Base-by-base conservation (phyloP, 1,284 basidiomycete species). In the Cryptococcus sp. region DNA sequence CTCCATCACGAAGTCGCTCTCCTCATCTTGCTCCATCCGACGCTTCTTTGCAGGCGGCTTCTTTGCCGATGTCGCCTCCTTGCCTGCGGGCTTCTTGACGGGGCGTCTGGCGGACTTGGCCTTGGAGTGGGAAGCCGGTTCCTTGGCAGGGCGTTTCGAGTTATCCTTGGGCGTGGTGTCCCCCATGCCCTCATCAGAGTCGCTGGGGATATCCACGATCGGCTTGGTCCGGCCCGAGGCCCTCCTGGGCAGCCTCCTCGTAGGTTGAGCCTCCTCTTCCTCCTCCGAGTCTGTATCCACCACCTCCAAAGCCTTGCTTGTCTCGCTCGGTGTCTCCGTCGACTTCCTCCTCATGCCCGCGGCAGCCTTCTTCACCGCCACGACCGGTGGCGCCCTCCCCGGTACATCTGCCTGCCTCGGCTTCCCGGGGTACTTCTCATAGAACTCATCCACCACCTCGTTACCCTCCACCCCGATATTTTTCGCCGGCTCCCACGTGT, bases 401-500 rank as follows among this genome's bases (percentile, higher is more conserved):
- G 20, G 13, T 23, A 9, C 38, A 40, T 16, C 40, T 4, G 8
- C 35, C 2, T 13, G 35, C 37, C 50, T 44, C 1, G 69, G 69
- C 48, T 70, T 72, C 13, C 36, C 46, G 9, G 71, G 72, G 39
- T 70, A 37, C 33, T 59, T 53, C 28, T 53, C 49, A 52, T 69
- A 72, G 49, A 71, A 71, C 1, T 62, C 62, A 3, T 69, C 20
- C 13, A 72, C 71, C 15, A 66, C 68, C 16, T 67, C 66, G 57
- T 72, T 6, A 16, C 18, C 79, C 55, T 82, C 79, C 66, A 69
- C 64, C 24, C 73, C 67, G 35, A 75, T 66, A 50, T 73, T 65
- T 21, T 56, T 58, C 9, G 68, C 73, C 1, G 46, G 42, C 3
- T 68, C 72, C 73, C 73, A 75, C 1, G 66, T 62, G 3, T 67